Percentiles rank a stretch among this genome's conserved stretches.
Evolutionary conservation across 768 basidiomycete species (phyloP).

Genomic region (Sarcodon aspratus): DNA sequence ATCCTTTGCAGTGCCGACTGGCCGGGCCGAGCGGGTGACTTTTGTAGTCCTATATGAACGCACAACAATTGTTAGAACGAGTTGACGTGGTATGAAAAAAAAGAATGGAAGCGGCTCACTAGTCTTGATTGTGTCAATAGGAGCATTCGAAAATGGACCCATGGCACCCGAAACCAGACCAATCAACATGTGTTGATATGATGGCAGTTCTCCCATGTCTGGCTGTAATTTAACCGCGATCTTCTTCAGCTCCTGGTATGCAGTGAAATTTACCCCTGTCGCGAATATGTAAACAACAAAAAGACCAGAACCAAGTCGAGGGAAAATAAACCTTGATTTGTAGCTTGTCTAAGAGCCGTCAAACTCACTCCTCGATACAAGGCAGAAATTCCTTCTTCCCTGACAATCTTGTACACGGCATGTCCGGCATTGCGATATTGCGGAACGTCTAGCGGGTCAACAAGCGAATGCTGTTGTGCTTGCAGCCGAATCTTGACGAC

Average conservation of each 20-base stretch:
- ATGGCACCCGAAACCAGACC: slow-evolving; percentile 95
- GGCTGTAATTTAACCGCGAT: slow-evolving; percentile 71
- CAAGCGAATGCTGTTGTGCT: slow-evolving; percentile 93
- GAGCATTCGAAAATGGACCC: slow-evolving; percentile 98
- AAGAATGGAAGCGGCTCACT: slow-evolving; percentile 39
- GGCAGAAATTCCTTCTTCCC: slow-evolving; percentile 79
- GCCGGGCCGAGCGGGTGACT: slow-evolving; percentile 61
- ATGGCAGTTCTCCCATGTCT: slow-evolving; percentile 67
- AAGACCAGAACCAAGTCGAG: not conserved
- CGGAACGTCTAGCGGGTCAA: slow-evolving; percentile 89
- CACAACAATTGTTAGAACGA: slow-evolving; percentile 1
- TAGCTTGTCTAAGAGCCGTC: slow-evolving; percentile 92
- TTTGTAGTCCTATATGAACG: slow-evolving; percentile 59
- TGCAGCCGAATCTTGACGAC: slow-evolving; percentile 98
- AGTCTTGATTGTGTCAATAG: slow-evolving; percentile 92
- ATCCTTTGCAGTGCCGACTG: slow-evolving; percentile 75
- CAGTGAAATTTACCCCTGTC: slow-evolving; percentile 91
- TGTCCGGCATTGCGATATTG: slow-evolving; percentile 95
- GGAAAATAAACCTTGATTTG: slow-evolving; percentile 74
- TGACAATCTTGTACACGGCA: slow-evolving; percentile 87
- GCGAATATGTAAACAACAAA: not conserved
- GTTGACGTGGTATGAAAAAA: slow-evolving; percentile 1
- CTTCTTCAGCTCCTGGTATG: slow-evolving; percentile 94
- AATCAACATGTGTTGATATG: slow-evolving; percentile 92
- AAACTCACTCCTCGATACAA: slow-evolving; percentile 90